Conservation (phyloP, 768 basidiomycete genomes). For the Hebeloma cylindrosporum region DNA sequence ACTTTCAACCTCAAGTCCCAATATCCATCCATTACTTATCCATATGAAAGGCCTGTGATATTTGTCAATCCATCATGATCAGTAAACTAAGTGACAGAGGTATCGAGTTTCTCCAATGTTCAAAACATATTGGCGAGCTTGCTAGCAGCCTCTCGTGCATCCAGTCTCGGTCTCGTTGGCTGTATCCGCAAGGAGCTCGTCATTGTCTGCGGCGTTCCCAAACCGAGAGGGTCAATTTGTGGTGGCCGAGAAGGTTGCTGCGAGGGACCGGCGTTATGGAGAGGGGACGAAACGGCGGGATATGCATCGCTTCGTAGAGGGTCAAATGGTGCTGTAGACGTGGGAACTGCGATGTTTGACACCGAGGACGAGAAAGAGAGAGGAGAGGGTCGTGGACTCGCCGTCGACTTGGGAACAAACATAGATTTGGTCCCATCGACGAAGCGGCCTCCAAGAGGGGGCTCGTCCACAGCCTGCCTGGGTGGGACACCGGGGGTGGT, state of each 20-base stretch:
- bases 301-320: constrained; percentile 39
- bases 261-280: constrained; percentile 25
- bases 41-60: too few species aligned
- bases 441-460: constrained; percentile 64
- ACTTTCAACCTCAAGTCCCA: too few species aligned
- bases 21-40: too few species aligned
- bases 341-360: constrained; percentile 21
- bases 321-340: constrained; percentile 27
- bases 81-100: too few species aligned
- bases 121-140: constrained; percentile 90
- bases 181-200: constrained; percentile 71
- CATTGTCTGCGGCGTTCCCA: constrained; percentile 62
- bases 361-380: constrained; percentile 37
- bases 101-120: constrained; percentile 7
- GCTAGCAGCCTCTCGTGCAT: constrained; percentile 84
- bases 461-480: constrained; percentile 34
- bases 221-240: constrained; percentile 64
- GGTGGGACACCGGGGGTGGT: constrained; percentile 29
- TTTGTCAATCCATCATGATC: too few species aligned
- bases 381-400: constrained; percentile 33
- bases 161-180: constrained; percentile 71
- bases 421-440: constrained; percentile 80
- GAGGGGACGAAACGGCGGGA: constrained; percentile 31
- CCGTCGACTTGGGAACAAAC: constrained; percentile 57
- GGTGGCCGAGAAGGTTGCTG: constrained; percentile 27